Conservation (phyloP, 2,329 filamentous ascomycete genomes). For the Aspergillus eucalypticola region DNA sequence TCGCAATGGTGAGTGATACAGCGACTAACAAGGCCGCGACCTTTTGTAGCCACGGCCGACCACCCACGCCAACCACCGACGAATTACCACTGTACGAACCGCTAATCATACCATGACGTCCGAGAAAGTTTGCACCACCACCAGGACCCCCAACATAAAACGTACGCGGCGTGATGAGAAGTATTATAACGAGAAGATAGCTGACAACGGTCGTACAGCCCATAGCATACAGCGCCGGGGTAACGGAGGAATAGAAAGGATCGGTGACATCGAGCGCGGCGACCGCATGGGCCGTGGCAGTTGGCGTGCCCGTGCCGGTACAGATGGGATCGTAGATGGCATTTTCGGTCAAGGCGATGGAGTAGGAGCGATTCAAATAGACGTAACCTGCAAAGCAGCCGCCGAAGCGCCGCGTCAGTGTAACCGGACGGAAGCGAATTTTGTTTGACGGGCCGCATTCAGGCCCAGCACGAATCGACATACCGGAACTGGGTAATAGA, state of each 20-base stretch:
- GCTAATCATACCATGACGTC: conserved; percentile 80
- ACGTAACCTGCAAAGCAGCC: conserved; percentile 36
- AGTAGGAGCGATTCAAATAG: conserved; percentile 43
- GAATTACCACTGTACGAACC: conserved; percentile 67
- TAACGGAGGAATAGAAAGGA: conserved; percentile 91
- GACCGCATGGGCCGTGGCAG: conserved; percentile 39
- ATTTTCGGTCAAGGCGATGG: conserved; percentile 50
- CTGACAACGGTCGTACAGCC: conserved; percentile 87
- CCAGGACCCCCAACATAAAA: conserved; percentile 77
- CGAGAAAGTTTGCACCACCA: conserved; percentile 70
- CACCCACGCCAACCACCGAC: conserved; percentile 79
- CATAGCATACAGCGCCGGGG: conserved; percentile 89
- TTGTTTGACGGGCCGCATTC: not conserved
- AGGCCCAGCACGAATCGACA: conserved; percentile 15
- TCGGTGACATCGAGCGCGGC: conserved; percentile 70
- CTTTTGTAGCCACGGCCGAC: conserved; percentile 89
- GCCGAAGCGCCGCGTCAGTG: conserved; percentile 9
- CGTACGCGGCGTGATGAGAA: conserved; percentile 91
- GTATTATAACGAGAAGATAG: conserved; percentile 89
- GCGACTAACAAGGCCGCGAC: conserved; percentile 64
- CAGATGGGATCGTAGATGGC: conserved; percentile 54
- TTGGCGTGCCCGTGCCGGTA: conserved; percentile 42
- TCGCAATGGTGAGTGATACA: conserved; percentile 90
- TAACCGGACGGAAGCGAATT: not conserved
- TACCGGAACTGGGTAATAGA: conserved; percentile 61